These are phyloP conservation scores for Helotiales sp. DNA, from an alignment of 2,329 filamentous ascomycete species.

Conservation along the genomic window DNA sequence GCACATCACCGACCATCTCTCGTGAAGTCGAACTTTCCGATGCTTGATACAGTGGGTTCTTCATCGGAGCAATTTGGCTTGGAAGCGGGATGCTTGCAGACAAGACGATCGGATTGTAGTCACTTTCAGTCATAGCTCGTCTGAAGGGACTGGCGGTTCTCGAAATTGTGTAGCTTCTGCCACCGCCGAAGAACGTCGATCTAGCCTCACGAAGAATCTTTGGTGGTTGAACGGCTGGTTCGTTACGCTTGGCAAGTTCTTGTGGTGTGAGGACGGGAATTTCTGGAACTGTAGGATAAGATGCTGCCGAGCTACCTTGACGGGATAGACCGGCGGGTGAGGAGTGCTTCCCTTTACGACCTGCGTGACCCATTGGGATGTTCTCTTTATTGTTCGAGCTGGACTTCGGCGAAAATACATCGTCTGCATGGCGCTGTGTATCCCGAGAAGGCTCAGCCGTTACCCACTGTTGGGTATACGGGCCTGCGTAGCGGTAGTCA, in stretches of 20 bases:
- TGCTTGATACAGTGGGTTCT: slow-evolving; percentile 24
- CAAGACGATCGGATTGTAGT: slow-evolving; percentile 21
- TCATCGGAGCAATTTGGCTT: background rate
- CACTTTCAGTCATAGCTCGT: slow-evolving; percentile 48
- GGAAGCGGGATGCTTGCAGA: slow-evolving; percentile 3
- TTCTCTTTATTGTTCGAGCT: slow-evolving; percentile 26
- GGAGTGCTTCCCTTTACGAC: background rate
- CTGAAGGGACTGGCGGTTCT: slow-evolving; percentile 61
- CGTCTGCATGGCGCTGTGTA: slow-evolving; percentile 28
- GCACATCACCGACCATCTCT: background rate
- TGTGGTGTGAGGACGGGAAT: slow-evolving; percentile 34
- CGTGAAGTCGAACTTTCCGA: background rate
- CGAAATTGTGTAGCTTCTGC: slow-evolving; percentile 56
- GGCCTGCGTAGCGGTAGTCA: slow-evolving; percentile 25
- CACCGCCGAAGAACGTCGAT: slow-evolving; percentile 59
- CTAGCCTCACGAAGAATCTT: slow-evolving; percentile 49
- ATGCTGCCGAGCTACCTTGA: slow-evolving; percentile 28
- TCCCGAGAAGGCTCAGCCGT: slow-evolving; percentile 30
- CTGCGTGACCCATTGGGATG: slow-evolving; percentile 3
- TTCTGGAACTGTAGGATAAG: slow-evolving; percentile 31
- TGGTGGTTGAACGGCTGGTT: slow-evolving; percentile 35
- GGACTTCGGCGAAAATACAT: slow-evolving; percentile 35
- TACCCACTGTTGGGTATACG: slow-evolving; percentile 34
- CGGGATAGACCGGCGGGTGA: slow-evolving; percentile 13
- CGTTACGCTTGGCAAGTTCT: slow-evolving; percentile 38